Conservation (phyloP, 345 rosid species). For the Corchorus capsularis region DNA sequence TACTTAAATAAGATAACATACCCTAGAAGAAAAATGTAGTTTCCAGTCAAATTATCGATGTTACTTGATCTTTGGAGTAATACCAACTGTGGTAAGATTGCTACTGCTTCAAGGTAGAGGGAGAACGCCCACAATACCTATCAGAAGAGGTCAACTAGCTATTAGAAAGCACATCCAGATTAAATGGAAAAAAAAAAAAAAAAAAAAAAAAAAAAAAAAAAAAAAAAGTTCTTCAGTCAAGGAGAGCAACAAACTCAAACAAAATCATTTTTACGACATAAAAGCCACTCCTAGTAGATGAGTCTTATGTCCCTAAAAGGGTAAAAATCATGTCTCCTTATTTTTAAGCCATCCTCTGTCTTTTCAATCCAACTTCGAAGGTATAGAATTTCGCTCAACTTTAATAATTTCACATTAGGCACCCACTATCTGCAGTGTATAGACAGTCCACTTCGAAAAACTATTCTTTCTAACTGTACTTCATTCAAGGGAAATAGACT, state of each 20-base stretch:
- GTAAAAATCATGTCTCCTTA: background rate
- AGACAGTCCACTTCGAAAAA: background rate
- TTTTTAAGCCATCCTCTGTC: background rate
- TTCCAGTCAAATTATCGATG: slow-evolving; percentile 53
- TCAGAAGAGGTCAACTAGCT: slow-evolving; percentile 13
- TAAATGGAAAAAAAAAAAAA: background rate
- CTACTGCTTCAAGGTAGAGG: slow-evolving; percentile 56
- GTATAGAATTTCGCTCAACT: background rate
- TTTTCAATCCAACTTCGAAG: background rate
- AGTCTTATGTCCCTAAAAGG: background rate
- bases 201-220: background rate
- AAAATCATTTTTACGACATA: background rate
- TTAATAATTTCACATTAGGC: background rate
- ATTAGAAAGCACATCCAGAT: background rate
- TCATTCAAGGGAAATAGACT: background rate
- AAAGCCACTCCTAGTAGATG: background rate
- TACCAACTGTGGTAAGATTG: slow-evolving; percentile 55
- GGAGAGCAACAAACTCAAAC: background rate
- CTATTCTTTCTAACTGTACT: background rate
- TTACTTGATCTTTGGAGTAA: slow-evolving; percentile 52
- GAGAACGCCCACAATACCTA: slow-evolving; percentile 58
- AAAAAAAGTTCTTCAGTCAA: background rate
- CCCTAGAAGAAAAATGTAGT: slow-evolving; percentile 59
- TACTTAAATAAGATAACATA: slow-evolving; percentile 19
- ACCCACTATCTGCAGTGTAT: background rate